Base-by-base conservation (phyloP, 139 green algal species). In the Chlorella ohadii region DNA sequence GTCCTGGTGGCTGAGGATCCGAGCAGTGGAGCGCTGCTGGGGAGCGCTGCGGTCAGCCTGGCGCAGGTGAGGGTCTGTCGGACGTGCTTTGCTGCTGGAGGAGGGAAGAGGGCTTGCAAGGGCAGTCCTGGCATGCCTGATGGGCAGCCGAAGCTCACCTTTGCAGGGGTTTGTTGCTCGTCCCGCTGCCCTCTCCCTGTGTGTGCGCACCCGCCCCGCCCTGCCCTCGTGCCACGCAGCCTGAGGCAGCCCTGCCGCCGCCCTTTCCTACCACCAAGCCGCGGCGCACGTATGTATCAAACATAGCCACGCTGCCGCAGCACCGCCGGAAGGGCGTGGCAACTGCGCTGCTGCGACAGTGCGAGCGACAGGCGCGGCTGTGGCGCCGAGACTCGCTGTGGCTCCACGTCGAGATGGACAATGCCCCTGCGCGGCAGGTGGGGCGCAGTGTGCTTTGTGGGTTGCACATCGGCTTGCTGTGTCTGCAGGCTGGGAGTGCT, bases 211-310 rank as follows among this genome's bases (percentile, higher is more conserved):
- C 38, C 19, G 9, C 27, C 39, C 12, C 41, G 4, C 25, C 36
- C 41, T 55, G 25, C 27, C 70, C 39, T 7, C 33, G 12, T 22
- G 12, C 19, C 39, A 2, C 34, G 82, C 80, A 84, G 31, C 72
- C 85, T 0, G 92, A 96, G 82, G 91, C 93, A 0, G 51, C 86
- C 72, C 92, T 96, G 57, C 93, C 93, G 19, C 89, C 93, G 27
- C 93, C 93, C 31, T 95, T 94, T 71, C 93, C 93, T 56, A 91
- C 81, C 71, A 87, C 34, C 65, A 87, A 83, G 66, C 93, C 91
- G 4, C 82, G 89, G 34, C 77, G 93, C 3, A 57, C 83, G 27
- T 96, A 96, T 85, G 77, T 94, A 27, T 85, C 57, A 72, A 95
- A 95, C 82, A 94, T 96, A 81, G 90, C 89, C 0, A 91, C 95